Evolutionary conservation across 371 early-diverging fungal species (phyloP).

Genomic region (Mucor sp.): DNA sequence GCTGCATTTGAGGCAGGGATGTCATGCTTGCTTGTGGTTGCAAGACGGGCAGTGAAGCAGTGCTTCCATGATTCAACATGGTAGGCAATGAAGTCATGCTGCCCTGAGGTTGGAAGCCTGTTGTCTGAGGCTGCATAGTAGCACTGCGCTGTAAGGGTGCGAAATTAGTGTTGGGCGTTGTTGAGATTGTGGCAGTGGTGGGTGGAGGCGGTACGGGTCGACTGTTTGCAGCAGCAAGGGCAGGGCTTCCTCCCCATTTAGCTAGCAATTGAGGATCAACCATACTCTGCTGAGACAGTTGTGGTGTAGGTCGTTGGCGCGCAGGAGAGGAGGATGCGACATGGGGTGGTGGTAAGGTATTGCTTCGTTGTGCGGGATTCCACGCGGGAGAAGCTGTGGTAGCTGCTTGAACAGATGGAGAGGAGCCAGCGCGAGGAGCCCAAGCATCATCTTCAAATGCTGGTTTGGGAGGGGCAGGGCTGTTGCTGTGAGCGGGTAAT

Average conservation of each 20-base stretch:
- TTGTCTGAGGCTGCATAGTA: neutral
- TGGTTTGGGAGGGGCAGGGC: neutral
- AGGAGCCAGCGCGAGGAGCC: conserved; percentile 45
- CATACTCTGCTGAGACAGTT: conserved; percentile 36
- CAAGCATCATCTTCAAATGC: conserved; percentile 64
- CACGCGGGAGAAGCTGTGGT: neutral
- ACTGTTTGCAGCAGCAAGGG: conserved; percentile 18
- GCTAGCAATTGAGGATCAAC: conserved; percentile 39
- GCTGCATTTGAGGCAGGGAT: neutral
- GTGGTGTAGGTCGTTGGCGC: conserved; percentile 37
- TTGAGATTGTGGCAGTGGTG: neutral
- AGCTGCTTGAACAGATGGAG: conserved; percentile 15
- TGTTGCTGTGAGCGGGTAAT: neutral
- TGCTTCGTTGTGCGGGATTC: neutral
- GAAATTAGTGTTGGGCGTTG: conserved; percentile 11
- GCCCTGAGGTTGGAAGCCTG: neutral
- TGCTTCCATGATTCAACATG: neutral
- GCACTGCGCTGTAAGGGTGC: conserved; percentile 18
- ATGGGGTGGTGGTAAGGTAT: neutral
- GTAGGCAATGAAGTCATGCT: neutral
- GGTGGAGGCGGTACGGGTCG: conserved; percentile 19
- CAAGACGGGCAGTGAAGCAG: neutral
- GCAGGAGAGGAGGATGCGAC: neutral
- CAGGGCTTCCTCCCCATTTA: conserved; percentile 35
- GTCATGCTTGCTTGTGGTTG: neutral